phyloP scores from a whole-genome alignment of 2,329 filamentous ascomycete genomes.

The Podosphaera fusca region DNA sequence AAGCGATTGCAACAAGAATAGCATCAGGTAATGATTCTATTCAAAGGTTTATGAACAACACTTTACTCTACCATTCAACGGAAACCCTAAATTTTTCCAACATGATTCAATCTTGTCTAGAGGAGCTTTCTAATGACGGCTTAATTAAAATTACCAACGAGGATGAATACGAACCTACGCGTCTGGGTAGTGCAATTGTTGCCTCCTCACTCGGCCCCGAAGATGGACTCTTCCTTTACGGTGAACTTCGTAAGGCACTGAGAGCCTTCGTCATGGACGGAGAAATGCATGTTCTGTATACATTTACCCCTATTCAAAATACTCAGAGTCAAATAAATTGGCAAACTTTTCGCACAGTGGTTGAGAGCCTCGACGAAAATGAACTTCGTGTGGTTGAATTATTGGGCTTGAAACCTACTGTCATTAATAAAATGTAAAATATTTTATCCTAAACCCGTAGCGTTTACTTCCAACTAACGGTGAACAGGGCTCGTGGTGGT shows the following conservation, averaged over 20 bases:
- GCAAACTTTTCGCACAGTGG: constrained; percentile 47
- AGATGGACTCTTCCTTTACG: constrained; percentile 49
- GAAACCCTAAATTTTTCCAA: constrained; percentile 24
- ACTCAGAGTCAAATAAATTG: constrained; percentile 37
- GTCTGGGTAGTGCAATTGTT: constrained; percentile 46
- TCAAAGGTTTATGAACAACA: constrained; percentile 43
- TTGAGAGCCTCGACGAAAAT: constrained; percentile 48
- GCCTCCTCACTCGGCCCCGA: constrained; percentile 50
- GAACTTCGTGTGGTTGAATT: constrained; percentile 44
- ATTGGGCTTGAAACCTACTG: constrained; percentile 42
- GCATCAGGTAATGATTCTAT: constrained; percentile 42
- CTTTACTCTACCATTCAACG: constrained; percentile 37
- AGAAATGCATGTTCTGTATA: constrained; percentile 59
- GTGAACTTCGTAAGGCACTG: constrained; percentile 43
- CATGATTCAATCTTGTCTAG: constrained; percentile 34
- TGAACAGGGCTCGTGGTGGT: constrained; percentile 38
- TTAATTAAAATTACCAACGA: constrained; percentile 27
- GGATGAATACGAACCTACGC: constrained; percentile 34
- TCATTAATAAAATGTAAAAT: constrained; percentile 41
- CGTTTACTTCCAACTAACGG: neutral
- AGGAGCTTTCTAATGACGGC: constrained; percentile 29
- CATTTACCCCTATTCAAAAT: constrained; percentile 49
- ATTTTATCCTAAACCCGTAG: neutral
- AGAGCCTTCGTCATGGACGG: constrained; percentile 58
- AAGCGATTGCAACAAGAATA: constrained; percentile 44